Percentiles rank a stretch among this genome's conserved stretches.
These are phyloP conservation scores for Jacaranda copaia DNA, from an alignment of 257 asterid genomes.

Conservation along the genomic window DNA sequence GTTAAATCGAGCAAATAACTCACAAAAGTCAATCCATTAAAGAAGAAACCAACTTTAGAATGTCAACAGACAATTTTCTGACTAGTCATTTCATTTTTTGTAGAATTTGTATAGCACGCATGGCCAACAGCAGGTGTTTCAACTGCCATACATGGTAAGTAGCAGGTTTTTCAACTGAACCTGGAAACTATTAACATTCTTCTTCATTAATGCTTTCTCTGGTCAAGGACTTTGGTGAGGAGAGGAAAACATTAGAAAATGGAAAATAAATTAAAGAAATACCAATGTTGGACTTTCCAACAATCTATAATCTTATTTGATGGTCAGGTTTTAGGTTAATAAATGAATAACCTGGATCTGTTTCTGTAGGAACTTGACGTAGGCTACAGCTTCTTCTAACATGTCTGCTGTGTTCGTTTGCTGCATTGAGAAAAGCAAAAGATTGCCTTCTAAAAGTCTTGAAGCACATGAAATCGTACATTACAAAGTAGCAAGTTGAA, in stretches of 20 bases:
- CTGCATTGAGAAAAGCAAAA: slow-evolving; percentile 55
- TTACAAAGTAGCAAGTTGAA: neutral
- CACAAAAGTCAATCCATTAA: neutral
- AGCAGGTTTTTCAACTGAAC: too few relatives aligned
- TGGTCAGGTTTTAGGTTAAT: neutral
- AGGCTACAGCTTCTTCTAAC: slow-evolving; percentile 95
- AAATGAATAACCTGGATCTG: slow-evolving; percentile 77
- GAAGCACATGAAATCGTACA: slow-evolving; percentile 3
- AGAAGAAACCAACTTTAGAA: neutral
- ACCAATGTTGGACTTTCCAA: too few relatives aligned
- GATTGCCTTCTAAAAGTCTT: slow-evolving; percentile 1
- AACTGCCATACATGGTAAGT: too few relatives aligned
- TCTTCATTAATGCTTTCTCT: too few relatives aligned
- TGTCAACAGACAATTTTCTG: neutral
- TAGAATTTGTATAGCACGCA: neutral
- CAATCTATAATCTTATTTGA: neutral
- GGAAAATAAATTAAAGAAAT: too few relatives aligned
- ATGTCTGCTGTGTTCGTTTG: slow-evolving; percentile 98
- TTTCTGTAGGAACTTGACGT: slow-evolving; percentile 80
- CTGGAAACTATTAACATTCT: too few relatives aligned
- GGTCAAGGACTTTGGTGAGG: too few relatives aligned
- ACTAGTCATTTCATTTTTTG: neutral
- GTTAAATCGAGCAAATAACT: neutral
- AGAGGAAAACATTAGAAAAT: too few relatives aligned
- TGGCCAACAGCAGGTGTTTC: neutral